phyloP scores from a whole-genome alignment of 2,329 filamentous ascomycete genomes.

The Botryosphaeria agaves region DNA sequence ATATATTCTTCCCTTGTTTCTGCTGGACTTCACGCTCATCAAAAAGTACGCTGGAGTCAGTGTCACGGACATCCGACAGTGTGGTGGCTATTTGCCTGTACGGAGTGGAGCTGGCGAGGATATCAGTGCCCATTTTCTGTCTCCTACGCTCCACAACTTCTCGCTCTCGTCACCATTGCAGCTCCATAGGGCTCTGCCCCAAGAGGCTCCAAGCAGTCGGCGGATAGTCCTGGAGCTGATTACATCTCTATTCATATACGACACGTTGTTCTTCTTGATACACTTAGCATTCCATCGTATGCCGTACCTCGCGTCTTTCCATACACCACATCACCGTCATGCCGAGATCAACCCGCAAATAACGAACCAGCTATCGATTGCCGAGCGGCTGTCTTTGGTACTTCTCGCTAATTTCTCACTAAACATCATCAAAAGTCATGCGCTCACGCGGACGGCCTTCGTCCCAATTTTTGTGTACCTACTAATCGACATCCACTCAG shows the following conservation, averaged over 20 bases:
- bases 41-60: constrained; percentile 13
- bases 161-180: constrained; percentile 8
- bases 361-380: constrained; percentile 10
- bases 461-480: constrained; percentile 12
- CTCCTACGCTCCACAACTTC: constrained; percentile 10
- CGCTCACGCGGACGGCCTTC: constrained; percentile 12
- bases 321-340: constrained; percentile 11
- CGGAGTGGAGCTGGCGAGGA: constrained; percentile 1
- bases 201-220: constrained; percentile 7
- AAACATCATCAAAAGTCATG: constrained; percentile 12
- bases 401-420: constrained; percentile 13
- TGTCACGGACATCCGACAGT: constrained; percentile 7
- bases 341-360: constrained; percentile 13
- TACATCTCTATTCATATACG: constrained; percentile 10
- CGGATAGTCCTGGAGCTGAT: constrained; percentile 10
- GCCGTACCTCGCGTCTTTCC: constrained; percentile 6
- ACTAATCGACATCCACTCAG: constrained; percentile 12
- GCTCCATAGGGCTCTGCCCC: constrained; percentile 7
- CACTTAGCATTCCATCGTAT: constrained; percentile 11
- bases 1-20: constrained; percentile 10
- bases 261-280: constrained; percentile 12
- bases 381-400: constrained; percentile 10
- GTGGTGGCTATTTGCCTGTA: constrained; percentile 8
- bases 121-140: constrained; percentile 7
- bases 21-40: constrained; percentile 12